phyloP scores from a whole-genome alignment of 2,329 filamentous ascomycete species.

The Calonectria montana region DNA sequence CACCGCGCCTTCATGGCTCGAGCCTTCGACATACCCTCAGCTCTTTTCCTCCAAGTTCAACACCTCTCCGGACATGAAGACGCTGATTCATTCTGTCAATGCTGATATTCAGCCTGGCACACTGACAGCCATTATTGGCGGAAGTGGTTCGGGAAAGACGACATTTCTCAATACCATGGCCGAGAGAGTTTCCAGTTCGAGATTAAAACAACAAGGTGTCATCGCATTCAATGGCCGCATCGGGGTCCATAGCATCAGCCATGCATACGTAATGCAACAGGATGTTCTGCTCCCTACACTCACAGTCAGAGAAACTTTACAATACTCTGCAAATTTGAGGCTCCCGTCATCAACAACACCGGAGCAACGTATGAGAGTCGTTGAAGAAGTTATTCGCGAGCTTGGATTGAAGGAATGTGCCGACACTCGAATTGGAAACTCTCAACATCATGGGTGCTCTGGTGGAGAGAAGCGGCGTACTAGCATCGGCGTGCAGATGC shows the following conservation, averaged over 20 bases:
- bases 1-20: slow-evolving; percentile 65
- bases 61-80: slow-evolving; percentile 55
- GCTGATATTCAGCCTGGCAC: slow-evolving; percentile 74
- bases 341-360: slow-evolving; percentile 71
- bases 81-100: slow-evolving; percentile 71
- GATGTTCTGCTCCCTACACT: slow-evolving; percentile 79
- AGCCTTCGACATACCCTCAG: slow-evolving; percentile 59
- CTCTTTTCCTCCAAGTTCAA: slow-evolving; percentile 52
- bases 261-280: slow-evolving; percentile 81
- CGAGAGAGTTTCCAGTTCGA: slow-evolving; percentile 70
- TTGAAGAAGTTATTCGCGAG: slow-evolving; percentile 82
- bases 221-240: slow-evolving; percentile 71
- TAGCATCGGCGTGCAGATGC: slow-evolving; percentile 81
- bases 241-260: slow-evolving; percentile 65
- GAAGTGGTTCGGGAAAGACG: slow-evolving; percentile 79
- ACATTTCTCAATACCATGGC: slow-evolving; percentile 78
- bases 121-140: slow-evolving; percentile 80
- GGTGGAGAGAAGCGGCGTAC: slow-evolving; percentile 83
- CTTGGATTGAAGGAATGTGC: slow-evolving; percentile 82
- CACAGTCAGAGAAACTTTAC: slow-evolving; percentile 80
- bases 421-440: slow-evolving; percentile 78
- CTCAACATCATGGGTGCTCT: slow-evolving; percentile 78
- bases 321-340: slow-evolving; percentile 78
- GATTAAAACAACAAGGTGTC: slow-evolving; percentile 63
- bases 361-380: slow-evolving; percentile 70